Base-by-base conservation (phyloP, 75 land plant species). In the Isoetes taiwanensis region DNA sequence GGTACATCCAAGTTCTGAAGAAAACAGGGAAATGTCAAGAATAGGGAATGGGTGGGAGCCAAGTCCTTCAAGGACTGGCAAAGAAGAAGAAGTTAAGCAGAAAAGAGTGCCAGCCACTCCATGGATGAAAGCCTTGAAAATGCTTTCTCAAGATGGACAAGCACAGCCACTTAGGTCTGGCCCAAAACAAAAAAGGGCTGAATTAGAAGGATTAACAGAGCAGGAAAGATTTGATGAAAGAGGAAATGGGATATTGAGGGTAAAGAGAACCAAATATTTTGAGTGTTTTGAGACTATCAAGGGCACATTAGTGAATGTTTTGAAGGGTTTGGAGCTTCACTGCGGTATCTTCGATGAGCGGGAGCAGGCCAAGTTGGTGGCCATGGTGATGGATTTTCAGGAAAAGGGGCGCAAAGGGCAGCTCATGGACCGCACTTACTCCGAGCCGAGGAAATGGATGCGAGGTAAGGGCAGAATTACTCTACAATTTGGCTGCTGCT, bases 371-470 rank as follows among this genome's bases (percentile, higher is more conserved):
- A 70, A 79, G 61, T 74, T 91, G 1, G 78, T 91, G 19, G 75
- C 78, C 43, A 65, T 64, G 40, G 70, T 91, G 12, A 68, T 79
- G 42, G 62, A 63, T 16, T 66, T 91, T 31, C 80, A 76, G 41
- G 78, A 70, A 29, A 63, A 41, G 61, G 97, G 97, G 32, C 73
- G 65, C 41, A 73, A 66, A 2, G 63, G 72, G 2, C 31, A 83
- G 46, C 68, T 90, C 30, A 68, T 54, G 84, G 94, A 65, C 8
- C 79, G 85, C 0, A 87, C 94, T 0, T 87, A 84, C 63, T 72
- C 90, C 12, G 94, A 84, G 68, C 84, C 94, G 0, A 32, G 61
- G n/a, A 87, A 84, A 43, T 90, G 97, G 97, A 83, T 83, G 93
- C 78, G 81, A 28, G 97, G 89, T 14, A 84, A 80, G 64, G 94